Evolutionary conservation across 805 yeast genomes (phyloP).

Genomic region (Starmerella sirachaensis): DNA sequence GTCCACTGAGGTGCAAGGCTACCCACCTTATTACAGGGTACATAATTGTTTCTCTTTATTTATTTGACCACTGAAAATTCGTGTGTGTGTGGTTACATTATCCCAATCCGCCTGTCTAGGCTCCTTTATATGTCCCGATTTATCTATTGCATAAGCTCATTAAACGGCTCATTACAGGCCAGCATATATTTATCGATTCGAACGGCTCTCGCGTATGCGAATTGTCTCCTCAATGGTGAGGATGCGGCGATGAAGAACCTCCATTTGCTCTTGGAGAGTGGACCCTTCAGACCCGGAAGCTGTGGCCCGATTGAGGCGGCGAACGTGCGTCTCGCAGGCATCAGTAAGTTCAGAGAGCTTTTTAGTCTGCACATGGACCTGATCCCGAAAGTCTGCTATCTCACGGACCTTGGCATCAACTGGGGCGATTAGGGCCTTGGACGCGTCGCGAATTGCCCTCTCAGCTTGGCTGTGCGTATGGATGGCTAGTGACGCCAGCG

Average conservation of each 20-base stretch:
- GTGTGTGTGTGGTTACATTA: no score
- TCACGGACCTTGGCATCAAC: constrained; percentile 21
- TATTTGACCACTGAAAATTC: no score
- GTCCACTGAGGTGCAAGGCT: neutral
- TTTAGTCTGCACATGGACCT: constrained; percentile 11
- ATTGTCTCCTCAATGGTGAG: constrained; percentile 41
- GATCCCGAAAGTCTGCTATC: constrained; percentile 19
- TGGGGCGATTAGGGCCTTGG: constrained; percentile 18
- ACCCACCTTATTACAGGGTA: neutral
- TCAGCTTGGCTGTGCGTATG: constrained; percentile 12
- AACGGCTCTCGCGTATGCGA: neutral
- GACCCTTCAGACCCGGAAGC: constrained; percentile 2
- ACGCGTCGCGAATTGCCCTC: constrained; percentile 5
- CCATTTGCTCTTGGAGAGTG: constrained; percentile 35
- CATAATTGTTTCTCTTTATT: no score
- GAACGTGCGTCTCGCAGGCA: constrained; percentile 2
- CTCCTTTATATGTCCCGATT: no score
- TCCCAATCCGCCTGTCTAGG: no score
- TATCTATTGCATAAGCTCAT: no score
- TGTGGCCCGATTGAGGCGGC: constrained; percentile 2
- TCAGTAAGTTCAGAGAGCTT: constrained; percentile 10
- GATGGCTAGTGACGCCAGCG: constrained; percentile 12
- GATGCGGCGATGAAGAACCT: constrained; percentile 56
- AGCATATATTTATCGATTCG: no score
- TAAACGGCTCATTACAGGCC: neutral